Base-by-base conservation (phyloP, 139 green algal species). In the Ulvella scutata region DNA sequence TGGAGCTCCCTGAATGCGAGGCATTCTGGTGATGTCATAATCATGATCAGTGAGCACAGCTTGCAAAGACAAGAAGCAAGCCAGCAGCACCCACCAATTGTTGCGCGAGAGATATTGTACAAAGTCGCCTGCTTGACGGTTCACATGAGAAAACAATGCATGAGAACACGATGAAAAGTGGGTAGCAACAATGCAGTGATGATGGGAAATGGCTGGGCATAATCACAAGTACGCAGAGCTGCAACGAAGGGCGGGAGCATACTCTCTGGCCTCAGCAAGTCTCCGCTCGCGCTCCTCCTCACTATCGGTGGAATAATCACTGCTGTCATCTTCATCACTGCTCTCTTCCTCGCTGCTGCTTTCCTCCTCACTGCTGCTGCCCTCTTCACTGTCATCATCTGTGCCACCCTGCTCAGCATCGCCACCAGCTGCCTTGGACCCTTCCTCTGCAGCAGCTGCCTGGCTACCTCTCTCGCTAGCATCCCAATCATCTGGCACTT, bases 251-350 rank as follows among this genome's bases (percentile, higher is more conserved):
- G 73, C 73, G 26, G 67, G 60, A 67, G 21, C 43, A 40, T 76
- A 76, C 43, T 21, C 82, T 82, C 76, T 83, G 20, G 84, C 84
- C 31, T 80, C 86, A 31, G 84, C 82, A 33, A 92, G 84, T 13
- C 86, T 72, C 7, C 38, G 61, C 80, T 92, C 84, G 34, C 79
- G 79, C 43, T 80, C 80, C 4, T 93, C 88, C 35, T 92, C 88
- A 60, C 76, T 88, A 77, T 96, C 89, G 26, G 62, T 75, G 17
- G 51, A 67, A n/a, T 26, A 67, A 7, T 29, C 51, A 67, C 51
- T 81, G 60, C 6, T 75, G 37, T 21, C 72, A 79, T 78, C 33
- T 35, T 79, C 67, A 23, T 77, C 74, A 7, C 75, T 59, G 62
- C n/a, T n/a, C n/a, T 87, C 80, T 3, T 86, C 83, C 3, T 84